Base-by-base conservation (phyloP, 139 green algal genomes). In the Closterium sp. region DNA sequence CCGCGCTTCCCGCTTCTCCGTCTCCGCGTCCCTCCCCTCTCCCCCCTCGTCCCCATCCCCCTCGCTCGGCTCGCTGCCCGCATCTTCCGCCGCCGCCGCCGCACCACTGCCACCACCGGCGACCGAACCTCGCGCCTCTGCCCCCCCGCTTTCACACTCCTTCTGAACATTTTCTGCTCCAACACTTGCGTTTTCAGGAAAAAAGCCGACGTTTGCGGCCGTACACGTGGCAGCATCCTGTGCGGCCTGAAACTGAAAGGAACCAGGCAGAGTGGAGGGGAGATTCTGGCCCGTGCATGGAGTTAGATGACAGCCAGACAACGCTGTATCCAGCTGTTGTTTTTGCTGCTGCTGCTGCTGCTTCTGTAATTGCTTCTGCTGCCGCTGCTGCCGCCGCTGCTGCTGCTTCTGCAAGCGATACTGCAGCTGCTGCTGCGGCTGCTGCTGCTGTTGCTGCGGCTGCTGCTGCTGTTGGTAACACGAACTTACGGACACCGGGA, bases 1-100 rank as follows among this genome's bases (percentile, higher is more conserved):
- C 86, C 95, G 92, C 21, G 93, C 95, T 89, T 95, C 86, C n/a
- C 55, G 36, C 91, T 94, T 94, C 33, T 93, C 91, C 32, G 23
- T 32, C 28, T 94, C 91, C 64, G 23, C 1, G 12, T 87, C 88
- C 34, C 36, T 38, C 34, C 21, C 34, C 30, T 66, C 64, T 10
- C 34, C 55, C 34, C 69, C 33, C 34, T 19, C 32, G 34, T 86
- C 21, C 36, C 25, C 30, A 89, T 31, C n/a, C 87, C 23, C 33
- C 35, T 81, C 87, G 19, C 87, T 32, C 30, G 35, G 35, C n/a
- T 89, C 86, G 31, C 66, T 55, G 33, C 33, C 33, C 30, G 35
- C 86, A 85, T 55, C 86, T 84, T 89, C 86, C 86, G 35, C 32
- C 86, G 55, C 55, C 16, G 21, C 38, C 10, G 38, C 38, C 23